phyloP scores from a whole-genome alignment of 768 basidiomycete genomes.

The Auriscalpium orientale region DNA sequence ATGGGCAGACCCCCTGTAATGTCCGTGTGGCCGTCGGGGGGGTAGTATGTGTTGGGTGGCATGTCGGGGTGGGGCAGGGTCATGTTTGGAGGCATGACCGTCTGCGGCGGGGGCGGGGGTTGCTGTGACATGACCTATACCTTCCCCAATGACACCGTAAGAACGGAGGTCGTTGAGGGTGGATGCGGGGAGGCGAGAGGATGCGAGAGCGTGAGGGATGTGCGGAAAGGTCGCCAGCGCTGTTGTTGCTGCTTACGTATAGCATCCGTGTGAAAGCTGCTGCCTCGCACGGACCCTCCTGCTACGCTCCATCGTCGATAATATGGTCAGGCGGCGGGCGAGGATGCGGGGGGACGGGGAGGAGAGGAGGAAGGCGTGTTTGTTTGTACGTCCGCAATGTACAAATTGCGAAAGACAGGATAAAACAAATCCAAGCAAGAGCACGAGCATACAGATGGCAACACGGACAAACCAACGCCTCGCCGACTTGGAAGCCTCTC shows the following conservation, averaged over 20 bases:
- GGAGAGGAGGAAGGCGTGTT: conserved; percentile 28
- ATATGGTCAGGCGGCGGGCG: conserved; percentile 19
- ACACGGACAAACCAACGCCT: conserved; percentile 25
- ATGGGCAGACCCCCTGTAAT: conserved; percentile 79
- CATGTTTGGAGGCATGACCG: conserved; percentile 59
- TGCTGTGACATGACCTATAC: conserved; percentile 20
- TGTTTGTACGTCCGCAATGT: conserved; percentile 53
- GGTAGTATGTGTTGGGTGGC: conserved; percentile 46
- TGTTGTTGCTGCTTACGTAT: conserved; percentile 44
- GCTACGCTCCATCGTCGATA: conserved; percentile 11
- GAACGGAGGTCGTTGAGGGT: background rate
- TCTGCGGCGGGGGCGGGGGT: conserved; percentile 40
- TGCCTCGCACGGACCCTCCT: conserved; percentile 50
- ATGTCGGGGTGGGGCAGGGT: conserved; percentile 34
- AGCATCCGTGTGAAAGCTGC: conserved; percentile 30
- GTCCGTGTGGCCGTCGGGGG: conserved; percentile 72
- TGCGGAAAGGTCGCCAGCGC: conserved; percentile 1
- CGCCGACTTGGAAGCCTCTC: conserved; percentile 1
- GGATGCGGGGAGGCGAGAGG: conserved; percentile 13
- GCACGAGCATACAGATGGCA: conserved; percentile 25
- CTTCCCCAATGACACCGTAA: background rate
- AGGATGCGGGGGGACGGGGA: conserved; percentile 24
- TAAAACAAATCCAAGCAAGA: conserved; percentile 52
- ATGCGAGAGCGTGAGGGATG: background rate
- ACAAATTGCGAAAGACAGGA: conserved; percentile 70